Percentiles rank a stretch among this genome's conserved stretches.
phyloP scores from a whole-genome alignment of 345 rosid genomes.

The sweet orange (Citrus sinensis) region DNA sequence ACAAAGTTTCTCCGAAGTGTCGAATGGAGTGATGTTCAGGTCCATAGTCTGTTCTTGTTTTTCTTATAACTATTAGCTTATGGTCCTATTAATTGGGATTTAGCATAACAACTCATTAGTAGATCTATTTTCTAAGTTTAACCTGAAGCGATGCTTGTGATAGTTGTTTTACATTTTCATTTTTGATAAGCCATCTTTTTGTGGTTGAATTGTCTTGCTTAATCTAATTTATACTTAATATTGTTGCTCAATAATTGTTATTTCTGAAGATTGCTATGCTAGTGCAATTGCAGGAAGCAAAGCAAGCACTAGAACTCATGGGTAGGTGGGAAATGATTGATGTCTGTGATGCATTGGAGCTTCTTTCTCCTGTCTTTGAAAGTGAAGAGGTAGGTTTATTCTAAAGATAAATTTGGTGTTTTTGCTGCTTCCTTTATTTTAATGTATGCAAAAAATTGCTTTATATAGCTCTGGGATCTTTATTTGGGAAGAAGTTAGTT shows the following conservation, averaged over 20 bases:
- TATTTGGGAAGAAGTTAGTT: neutral
- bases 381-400: conserved; percentile 76
- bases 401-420: conserved; percentile 8
- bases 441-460: neutral
- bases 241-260: neutral
- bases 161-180: neutral
- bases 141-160: neutral
- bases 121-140: neutral
- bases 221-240: conserved; percentile 3
- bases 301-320: conserved; percentile 91
- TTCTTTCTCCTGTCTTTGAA: conserved; percentile 89
- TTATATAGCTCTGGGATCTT: neutral
- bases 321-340: conserved; percentile 89
- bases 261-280: conserved; percentile 16
- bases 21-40: conserved; percentile 99
- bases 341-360: conserved; percentile 92
- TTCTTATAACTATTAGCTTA: neutral
- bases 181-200: neutral
- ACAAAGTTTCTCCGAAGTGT: conserved; percentile 94
- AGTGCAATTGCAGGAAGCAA: conserved; percentile 75
- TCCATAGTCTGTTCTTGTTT: conserved; percentile 24
- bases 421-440: neutral
- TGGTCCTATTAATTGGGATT: conserved; percentile 1
- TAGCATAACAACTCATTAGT: neutral
- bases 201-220: neutral